These are phyloP conservation scores for Candida buenavistaensis DNA, from an alignment of 1,139 yeast genomes.

Conservation along the genomic window DNA sequence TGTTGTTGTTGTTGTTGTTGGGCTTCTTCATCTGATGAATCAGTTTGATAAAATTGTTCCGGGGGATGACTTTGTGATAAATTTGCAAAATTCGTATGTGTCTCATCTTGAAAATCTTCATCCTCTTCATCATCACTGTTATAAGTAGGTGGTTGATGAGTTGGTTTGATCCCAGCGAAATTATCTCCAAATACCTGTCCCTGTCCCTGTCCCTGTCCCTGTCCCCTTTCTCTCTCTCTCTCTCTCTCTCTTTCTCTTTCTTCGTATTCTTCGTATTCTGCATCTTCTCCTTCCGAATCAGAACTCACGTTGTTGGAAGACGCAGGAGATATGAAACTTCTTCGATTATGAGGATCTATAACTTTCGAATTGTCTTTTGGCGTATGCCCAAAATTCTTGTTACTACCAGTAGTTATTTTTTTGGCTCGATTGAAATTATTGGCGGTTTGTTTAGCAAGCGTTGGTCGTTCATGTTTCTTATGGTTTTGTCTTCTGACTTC, in stretches of 20 bases:
- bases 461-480: conserved; percentile 17
- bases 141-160: conserved; percentile 3
- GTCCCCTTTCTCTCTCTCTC: too few relatives aligned
- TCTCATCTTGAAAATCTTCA: conserved; percentile 10
- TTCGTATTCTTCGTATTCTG: conserved; percentile 11
- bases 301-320: neutral
- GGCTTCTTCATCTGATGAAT: conserved; percentile 15
- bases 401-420: conserved; percentile 11
- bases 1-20: conserved; percentile 1
- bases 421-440: conserved; percentile 26
- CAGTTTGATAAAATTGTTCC: conserved; percentile 13
- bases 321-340: conserved; percentile 30
- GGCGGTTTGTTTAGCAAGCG: conserved; percentile 33
- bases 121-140: conserved; percentile 6
- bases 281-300: neutral
- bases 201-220: too few relatives aligned
- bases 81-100: conserved; percentile 7
- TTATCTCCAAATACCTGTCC: too few relatives aligned
- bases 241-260: too few relatives aligned
- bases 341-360: conserved; percentile 14
- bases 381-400: conserved; percentile 2
- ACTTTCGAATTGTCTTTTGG: neutral
- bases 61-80: conserved; percentile 9
- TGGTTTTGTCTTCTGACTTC: conserved; percentile 25
- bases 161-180: conserved; percentile 6